These are phyloP conservation scores for Tephrocybe sp. DNA, from an alignment of 768 basidiomycete species.

Conservation along the genomic window DNA sequence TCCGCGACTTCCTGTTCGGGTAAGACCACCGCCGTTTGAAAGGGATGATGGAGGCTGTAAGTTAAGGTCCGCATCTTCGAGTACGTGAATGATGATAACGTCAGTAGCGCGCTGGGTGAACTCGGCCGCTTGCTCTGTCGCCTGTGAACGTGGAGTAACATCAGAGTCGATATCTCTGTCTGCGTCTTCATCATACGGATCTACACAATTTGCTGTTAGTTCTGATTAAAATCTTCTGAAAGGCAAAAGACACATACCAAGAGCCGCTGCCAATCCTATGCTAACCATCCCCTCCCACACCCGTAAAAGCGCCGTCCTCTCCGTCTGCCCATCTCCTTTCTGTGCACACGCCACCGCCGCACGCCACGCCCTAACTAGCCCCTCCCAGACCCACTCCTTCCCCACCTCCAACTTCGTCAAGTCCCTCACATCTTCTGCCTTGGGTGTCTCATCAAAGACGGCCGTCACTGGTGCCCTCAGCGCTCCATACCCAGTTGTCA, in stretches of 20 bases:
- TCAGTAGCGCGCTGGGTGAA: conserved; percentile 39
- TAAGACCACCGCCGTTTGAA: conserved; percentile 2
- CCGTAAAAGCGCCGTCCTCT: conserved; percentile 25
- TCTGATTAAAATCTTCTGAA: background rate
- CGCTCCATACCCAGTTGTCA: conserved; percentile 48
- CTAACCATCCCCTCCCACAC: conserved; percentile 60
- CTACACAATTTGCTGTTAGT: conserved; percentile 1
- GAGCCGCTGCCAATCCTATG: conserved; percentile 41
- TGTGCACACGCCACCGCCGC: conserved; percentile 8
- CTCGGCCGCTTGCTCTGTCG: conserved; percentile 32
- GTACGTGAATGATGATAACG: conserved; percentile 42
- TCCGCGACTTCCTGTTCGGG: conserved; percentile 10
- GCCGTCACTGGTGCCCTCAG: conserved; percentile 47
- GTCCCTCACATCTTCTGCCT: conserved; percentile 51
- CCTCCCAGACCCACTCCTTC: conserved; percentile 36
- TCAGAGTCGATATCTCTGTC: conserved; percentile 31
- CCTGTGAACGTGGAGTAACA: conserved; percentile 12
- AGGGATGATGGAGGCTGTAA: conserved; percentile 24
- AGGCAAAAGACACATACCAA: conserved; percentile 33
- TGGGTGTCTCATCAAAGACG: conserved; percentile 52
- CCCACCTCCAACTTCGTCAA: conserved; percentile 58
- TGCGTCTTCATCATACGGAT: conserved; percentile 40
- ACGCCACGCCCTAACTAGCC: conserved; percentile 16
- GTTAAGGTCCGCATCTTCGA: conserved; percentile 44
- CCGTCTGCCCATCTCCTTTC: conserved; percentile 7